phyloP scores from a whole-genome alignment of 2,329 filamentous ascomycete species.

The Epichloe hybrida region DNA sequence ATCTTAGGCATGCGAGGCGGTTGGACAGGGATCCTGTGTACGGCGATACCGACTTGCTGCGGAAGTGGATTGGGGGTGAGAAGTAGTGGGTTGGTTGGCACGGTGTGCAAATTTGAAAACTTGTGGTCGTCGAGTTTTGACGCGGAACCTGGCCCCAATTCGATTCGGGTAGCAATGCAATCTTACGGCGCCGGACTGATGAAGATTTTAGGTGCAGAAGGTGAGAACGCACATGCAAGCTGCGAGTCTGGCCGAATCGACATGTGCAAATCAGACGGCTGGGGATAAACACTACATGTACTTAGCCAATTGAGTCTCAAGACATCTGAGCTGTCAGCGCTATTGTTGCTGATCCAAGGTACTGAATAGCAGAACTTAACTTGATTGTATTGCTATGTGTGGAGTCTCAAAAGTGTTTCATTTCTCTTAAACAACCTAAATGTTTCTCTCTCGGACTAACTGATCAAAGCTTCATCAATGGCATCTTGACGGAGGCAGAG shows the following conservation, averaged over 20 bases:
- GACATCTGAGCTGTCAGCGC: neutral
- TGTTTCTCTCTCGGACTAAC: neutral
- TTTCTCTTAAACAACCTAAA: neutral
- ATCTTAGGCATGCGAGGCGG: conserved; percentile 6
- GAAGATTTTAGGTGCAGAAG: neutral
- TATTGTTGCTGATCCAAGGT: neutral
- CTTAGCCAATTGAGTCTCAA: neutral
- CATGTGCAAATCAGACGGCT: neutral
- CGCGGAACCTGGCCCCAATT: too few relatives aligned
- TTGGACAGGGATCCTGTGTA: conserved; percentile 10
- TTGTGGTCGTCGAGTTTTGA: neutral
- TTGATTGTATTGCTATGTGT: neutral
- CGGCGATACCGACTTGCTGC: conserved; percentile 5
- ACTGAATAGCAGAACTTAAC: neutral
- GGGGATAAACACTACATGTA: neutral
- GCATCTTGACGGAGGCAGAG: neutral
- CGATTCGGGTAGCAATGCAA: neutral
- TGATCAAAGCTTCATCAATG: conserved; percentile 2
- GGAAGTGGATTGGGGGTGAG: neutral
- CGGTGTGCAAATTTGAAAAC: neutral
- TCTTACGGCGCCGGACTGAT: neutral
- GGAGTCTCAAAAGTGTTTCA: neutral
- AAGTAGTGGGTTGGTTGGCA: neutral
- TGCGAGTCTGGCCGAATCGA: neutral
- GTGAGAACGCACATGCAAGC: neutral